Evolutionary conservation across 1,139 yeast genomes (phyloP), one percentile per base, ranked within the genome.

Genomic region (Suhomyces ambrosiae): DNA sequence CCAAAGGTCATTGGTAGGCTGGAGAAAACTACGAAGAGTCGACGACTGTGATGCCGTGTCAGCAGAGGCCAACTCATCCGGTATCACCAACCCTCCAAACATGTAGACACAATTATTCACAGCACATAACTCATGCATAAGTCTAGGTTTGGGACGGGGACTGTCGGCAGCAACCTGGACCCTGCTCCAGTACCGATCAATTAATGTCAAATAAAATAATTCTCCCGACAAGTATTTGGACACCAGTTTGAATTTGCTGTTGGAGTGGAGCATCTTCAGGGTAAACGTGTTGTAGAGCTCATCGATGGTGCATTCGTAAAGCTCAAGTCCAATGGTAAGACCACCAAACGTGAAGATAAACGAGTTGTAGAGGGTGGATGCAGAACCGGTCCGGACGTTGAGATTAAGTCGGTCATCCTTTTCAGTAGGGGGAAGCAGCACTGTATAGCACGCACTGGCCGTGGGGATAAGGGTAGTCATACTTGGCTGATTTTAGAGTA

Each of bases 281-380:
- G 47, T 42, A 46, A 68, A 69, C 3, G 53, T 53, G 8, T 45
- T 32, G 40, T 48, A 30, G 41, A 63, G 47, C 32, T 65, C 73
- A 0, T 53, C 55, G 23, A 70, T 57, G 18, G 75, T 61, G 12
- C 66, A 53, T 5, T 63, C 55, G 7, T 52, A 46, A 17, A 82
- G 53, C 30, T 75, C 78, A 17, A 82, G 52, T 1, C 83, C 85
- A 15, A 79, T 60, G 1, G 80, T 74, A n/a, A 80, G 58, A 0
- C 92, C 92, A n/a, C 89, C 90, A 52, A 71, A 77, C 0, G 79
- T 79, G 33, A 79, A 72, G 2, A 84, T 68, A 37, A 79, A 64
- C 11, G 89, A 82, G 47, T 80, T 74, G 35, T 72, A 68, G 11
- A 80, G 64, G 2, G 76, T 65, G 3, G 81, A 63, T 1, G 87